Conservation (phyloP, 345 rosid species). For the Populus tremula region DNA sequence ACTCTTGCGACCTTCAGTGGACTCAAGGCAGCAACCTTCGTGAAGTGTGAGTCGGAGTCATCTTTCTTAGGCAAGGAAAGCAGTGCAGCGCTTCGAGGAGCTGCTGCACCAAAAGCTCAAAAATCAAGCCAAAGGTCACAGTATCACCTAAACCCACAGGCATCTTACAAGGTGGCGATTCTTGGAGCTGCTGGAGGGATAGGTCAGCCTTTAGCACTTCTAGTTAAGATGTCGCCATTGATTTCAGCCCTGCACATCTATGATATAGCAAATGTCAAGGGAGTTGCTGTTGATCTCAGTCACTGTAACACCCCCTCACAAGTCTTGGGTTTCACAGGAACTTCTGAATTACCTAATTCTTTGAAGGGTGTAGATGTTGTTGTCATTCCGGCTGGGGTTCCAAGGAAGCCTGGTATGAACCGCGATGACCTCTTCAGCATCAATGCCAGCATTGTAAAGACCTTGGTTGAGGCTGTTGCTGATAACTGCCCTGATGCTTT, state of each 20-base stretch:
- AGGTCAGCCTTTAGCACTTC: slow-evolving; percentile 82
- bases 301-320: slow-evolving; percentile 93
- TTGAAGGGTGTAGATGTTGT: slow-evolving; percentile 79
- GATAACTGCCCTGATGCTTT: slow-evolving; percentile 87
- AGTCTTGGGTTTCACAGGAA: slow-evolving; percentile 79
- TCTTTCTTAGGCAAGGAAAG: slow-evolving; percentile 58
- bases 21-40: slow-evolving; percentile 55
- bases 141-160: slow-evolving; percentile 51
- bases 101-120: slow-evolving; percentile 39
- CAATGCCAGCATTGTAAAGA: slow-evolving; percentile 80
- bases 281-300: slow-evolving; percentile 91
- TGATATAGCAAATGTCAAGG: slow-evolving; percentile 92
- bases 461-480: slow-evolving; percentile 77
- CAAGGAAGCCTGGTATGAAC: slow-evolving; percentile 95
- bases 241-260: slow-evolving; percentile 76
- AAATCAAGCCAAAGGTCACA: slow-evolving; percentile 30
- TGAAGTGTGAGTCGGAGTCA: slow-evolving; percentile 48
- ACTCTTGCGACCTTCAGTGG: slow-evolving; percentile 51
- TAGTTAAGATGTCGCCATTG: slow-evolving; percentile 90
- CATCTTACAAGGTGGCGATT: slow-evolving; percentile 67
- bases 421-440: slow-evolving; percentile 94
- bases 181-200: slow-evolving; percentile 97
- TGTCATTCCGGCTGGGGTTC: slow-evolving; percentile 90
- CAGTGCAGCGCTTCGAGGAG: slow-evolving; percentile 38
- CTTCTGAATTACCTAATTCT: slow-evolving; percentile 61